Conservation (phyloP, 2,329 filamentous ascomycete species). For the Helotiales sp. region DNA sequence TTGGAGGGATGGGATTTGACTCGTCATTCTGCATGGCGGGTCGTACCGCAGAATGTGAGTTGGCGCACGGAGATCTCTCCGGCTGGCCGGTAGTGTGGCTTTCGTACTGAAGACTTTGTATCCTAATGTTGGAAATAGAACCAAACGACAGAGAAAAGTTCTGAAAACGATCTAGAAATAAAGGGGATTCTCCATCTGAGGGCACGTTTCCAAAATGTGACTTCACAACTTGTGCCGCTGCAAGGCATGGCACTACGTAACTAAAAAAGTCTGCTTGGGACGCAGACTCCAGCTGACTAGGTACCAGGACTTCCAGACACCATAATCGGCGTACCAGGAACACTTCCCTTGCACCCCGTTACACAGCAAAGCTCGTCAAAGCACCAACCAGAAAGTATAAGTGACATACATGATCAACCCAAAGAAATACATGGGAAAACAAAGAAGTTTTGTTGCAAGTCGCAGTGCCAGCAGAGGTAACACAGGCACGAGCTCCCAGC, state of each 20-base stretch:
- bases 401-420: background rate
- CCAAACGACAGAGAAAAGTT: background rate
- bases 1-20: background rate
- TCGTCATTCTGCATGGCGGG: background rate
- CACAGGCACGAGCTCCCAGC: too few species aligned
- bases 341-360: background rate
- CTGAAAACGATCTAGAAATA: background rate
- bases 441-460: conserved; percentile 29
- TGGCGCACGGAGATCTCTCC: background rate
- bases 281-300: background rate
- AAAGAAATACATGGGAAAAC: background rate
- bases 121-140: background rate
- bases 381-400: background rate
- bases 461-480: conserved; percentile 17
- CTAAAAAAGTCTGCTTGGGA: too few species aligned
- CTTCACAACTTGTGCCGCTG: background rate
- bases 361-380: background rate
- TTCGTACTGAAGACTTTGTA: background rate
- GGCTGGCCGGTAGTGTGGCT: background rate
- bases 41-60: background rate
- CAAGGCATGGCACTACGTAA: too few species aligned
- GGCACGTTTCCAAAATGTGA: too few species aligned
- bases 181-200: background rate
- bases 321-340: background rate
- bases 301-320: background rate